These are phyloP conservation scores for Carex kokanica DNA, from an alignment of 176 grass and related monocot species.

Conservation along the genomic window DNA sequence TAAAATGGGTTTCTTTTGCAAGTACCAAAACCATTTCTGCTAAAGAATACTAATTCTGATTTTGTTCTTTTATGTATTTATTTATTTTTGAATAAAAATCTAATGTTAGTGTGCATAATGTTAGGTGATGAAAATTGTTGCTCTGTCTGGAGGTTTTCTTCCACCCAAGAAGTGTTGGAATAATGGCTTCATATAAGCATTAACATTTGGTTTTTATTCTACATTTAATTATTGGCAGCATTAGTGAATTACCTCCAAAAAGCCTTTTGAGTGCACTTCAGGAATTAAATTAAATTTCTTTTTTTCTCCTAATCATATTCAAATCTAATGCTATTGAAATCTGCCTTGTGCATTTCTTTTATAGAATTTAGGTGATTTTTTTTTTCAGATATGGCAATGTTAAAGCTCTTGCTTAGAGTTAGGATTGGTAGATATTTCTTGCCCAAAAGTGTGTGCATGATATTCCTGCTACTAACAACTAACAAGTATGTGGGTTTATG, in stretches of 20 bases:
- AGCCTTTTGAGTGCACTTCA: background rate
- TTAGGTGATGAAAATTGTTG: slow-evolving; percentile 81
- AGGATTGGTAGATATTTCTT: background rate
- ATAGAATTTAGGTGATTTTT: background rate
- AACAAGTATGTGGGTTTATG: no score
- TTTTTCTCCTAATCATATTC: background rate
- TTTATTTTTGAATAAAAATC: background rate
- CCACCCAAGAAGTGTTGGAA: slow-evolving; percentile 31
- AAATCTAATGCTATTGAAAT: background rate
- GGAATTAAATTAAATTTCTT: background rate
- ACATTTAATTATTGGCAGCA: background rate
- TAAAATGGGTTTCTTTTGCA: background rate
- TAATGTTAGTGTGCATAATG: background rate
- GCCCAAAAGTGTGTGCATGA: background rate
- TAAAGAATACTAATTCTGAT: slow-evolving; percentile 10
- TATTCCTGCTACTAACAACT: background rate
- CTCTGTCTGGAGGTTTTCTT: slow-evolving; percentile 73
- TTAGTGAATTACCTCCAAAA: background rate
- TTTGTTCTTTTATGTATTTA: background rate
- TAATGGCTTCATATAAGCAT: background rate
- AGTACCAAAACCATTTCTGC: background rate
- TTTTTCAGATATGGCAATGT: background rate
- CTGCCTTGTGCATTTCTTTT: background rate
- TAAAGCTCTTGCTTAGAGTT: background rate
- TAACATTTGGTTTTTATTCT: slow-evolving; percentile 4